A percentile compares a stretch with the other conserved stretches of the same genome.
Evolutionary conservation across 306 rosid species (phyloP).

Genomic region (Castanea crenata): DNA sequence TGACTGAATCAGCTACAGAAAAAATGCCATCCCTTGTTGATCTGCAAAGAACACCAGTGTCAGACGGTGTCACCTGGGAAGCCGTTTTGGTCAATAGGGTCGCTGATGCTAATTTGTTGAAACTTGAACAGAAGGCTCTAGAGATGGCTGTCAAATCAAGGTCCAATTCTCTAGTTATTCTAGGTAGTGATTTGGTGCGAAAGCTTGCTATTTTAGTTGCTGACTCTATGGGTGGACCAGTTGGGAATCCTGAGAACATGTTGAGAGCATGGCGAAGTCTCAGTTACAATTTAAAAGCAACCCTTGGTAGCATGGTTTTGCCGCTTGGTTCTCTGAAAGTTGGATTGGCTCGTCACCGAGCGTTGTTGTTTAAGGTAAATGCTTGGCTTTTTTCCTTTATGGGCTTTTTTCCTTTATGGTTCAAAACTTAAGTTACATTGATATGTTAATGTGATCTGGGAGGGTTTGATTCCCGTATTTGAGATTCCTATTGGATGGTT

Average conservation of each 20-base stretch:
- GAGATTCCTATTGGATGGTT: slow-evolving; percentile 11
- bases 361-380: slow-evolving; percentile 89
- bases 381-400: slow-evolving; percentile 4
- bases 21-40: slow-evolving; percentile 93
- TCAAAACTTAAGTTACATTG: background rate
- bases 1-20: slow-evolving; percentile 53
- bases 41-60: slow-evolving; percentile 79
- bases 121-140: slow-evolving; percentile 75
- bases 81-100: slow-evolving; percentile 86
- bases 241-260: slow-evolving; percentile 74
- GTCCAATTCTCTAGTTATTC: slow-evolving; percentile 46
- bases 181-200: slow-evolving; percentile 55
- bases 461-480: background rate
- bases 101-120: slow-evolving; percentile 79
- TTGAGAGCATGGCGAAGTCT: slow-evolving; percentile 78
- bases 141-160: slow-evolving; percentile 58
- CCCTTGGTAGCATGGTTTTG: slow-evolving; percentile 88
- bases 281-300: slow-evolving; percentile 68
- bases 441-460: background rate
- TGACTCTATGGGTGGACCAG: slow-evolving; percentile 93
- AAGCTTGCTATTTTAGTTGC: slow-evolving; percentile 86
- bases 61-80: slow-evolving; percentile 82
- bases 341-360: slow-evolving; percentile 98
- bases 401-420: slow-evolving; percentile 1
- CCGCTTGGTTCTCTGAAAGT: slow-evolving; percentile 89